Evolutionary conservation across 805 yeast species (phyloP), one percentile per base, ranked within the genome.

Genomic region (Candida xyloterini): DNA sequence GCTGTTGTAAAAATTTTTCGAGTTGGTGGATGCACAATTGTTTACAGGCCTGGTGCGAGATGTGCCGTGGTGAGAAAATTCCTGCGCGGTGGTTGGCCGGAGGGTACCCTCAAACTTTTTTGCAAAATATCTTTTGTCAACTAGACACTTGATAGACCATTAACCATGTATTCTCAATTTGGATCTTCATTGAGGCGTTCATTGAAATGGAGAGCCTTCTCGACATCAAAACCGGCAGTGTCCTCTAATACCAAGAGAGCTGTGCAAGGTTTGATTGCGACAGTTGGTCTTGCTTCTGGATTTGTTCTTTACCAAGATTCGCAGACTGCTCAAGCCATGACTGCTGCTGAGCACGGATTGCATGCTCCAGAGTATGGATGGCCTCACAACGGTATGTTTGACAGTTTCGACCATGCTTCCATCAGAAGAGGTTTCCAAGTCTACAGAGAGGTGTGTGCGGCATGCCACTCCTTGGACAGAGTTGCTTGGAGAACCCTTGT

Each of bases 401-500:
- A 81, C 55, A 75, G 95, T 40, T 90, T 88, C 55, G 97, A 90
- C 73, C 97, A 90, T 68, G 89, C 88, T 44, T 82, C 95, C 40
- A 86, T 93, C 62, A 86, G 99, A 77, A 89, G 99, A 79, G 99
- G 99, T 56, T 93, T 84, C 82, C 97, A 88, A 67, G 99, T 93
- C 47, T 93, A 93, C 78, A 83, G 89, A 69, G 99, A 93, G 72
- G 99, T 93, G 40, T 93, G 99, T 77, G 95, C 99, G 46, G 93
- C 98, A 41, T 93, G 99, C 71, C 99, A 93, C 72, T 91, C 99
- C 25, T 72, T 93, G 59, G 91, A 90, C 66, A 81, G 96, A 75
- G 84, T 93, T 53, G 96, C 98, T 30, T 93, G 99, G 99, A 88
- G 99, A 79, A 84, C 90, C 59, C 70, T 93, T 59, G 96, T 93